These are phyloP conservation scores for Exophiala sp. DNA, from an alignment of 2,329 filamentous ascomycete genomes.

Conservation along the genomic window DNA sequence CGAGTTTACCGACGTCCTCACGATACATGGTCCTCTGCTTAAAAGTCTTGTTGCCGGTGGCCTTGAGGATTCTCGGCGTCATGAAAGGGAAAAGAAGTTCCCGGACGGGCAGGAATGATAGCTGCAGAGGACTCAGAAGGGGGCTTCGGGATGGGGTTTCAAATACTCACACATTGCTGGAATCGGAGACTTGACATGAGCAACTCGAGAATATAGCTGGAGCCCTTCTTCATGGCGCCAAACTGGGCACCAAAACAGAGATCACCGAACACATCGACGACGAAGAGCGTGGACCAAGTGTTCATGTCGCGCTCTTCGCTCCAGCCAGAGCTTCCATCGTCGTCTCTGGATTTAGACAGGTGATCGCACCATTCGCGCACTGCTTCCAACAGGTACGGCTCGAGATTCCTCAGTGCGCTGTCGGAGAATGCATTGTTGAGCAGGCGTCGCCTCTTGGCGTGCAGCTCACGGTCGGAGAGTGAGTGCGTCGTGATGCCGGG, in stretches of 20 bases:
- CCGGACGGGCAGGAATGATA: conserved; percentile 9
- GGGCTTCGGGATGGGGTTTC: not conserved
- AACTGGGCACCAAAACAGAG: conserved; percentile 40
- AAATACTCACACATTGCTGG: conserved; percentile 6
- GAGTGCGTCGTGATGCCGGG: conserved; percentile 38
- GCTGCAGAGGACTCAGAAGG: not conserved
- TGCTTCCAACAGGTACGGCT: conserved; percentile 44
- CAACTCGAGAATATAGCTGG: conserved; percentile 43
- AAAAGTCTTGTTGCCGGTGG: conserved; percentile 2
- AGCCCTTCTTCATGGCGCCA: conserved; percentile 43
- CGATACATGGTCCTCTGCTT: conserved; percentile 10
- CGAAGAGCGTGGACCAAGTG: conserved; percentile 44
- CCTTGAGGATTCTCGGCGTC: not conserved
- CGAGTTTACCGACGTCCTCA: conserved; percentile 5
- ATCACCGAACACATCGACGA: conserved; percentile 53
- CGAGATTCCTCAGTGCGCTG: conserved; percentile 39
- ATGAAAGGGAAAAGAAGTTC: conserved; percentile 13
- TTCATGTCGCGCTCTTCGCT: conserved; percentile 43
- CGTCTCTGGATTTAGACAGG: conserved; percentile 15
- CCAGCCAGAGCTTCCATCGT: conserved; percentile 31
- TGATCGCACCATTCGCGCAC: conserved; percentile 39
- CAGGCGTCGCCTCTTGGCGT: conserved; percentile 30
- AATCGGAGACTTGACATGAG: conserved; percentile 11
- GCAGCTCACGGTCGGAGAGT: conserved; percentile 17
- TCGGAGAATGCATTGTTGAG: conserved; percentile 37